Evolutionary conservation across 163 green algal species (phyloP).

Genomic region (Botryococcus braunii): DNA sequence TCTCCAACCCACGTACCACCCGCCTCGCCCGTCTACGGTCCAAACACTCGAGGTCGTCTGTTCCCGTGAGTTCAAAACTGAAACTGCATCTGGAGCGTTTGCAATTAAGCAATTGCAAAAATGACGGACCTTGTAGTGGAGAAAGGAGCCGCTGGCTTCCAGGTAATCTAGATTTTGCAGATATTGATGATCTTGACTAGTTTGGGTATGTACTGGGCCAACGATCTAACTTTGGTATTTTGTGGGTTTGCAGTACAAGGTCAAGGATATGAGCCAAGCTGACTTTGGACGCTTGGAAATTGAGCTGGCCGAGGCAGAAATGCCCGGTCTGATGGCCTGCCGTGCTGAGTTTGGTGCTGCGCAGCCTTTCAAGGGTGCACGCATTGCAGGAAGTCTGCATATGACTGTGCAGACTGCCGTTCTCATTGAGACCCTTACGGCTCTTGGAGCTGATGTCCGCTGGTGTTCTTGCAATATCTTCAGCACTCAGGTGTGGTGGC

Average conservation of each 20-base stretch:
- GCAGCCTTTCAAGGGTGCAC: conserved; percentile 91
- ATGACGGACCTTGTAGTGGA: background rate
- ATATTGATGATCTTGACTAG: background rate
- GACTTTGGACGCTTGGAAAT: conserved; percentile 98
- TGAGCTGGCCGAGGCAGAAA: conserved; percentile 94
- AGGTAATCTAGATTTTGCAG: background rate
- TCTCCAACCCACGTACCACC: too few relatives aligned
- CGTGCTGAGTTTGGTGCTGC: conserved; percentile 84
- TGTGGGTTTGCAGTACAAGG: conserved; percentile 68
- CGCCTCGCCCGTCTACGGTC: too few relatives aligned
- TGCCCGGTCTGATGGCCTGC: conserved; percentile 94
- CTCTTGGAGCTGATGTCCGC: conserved; percentile 80
- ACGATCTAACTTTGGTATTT: background rate
- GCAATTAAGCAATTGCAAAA: too few relatives aligned
- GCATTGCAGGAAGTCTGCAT: conserved; percentile 92
- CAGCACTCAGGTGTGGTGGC: conserved; percentile 70
- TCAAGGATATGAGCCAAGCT: conserved; percentile 95
- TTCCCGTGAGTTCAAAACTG: too few relatives aligned
- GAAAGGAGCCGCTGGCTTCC: conserved; percentile 9
- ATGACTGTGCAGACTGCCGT: conserved; percentile 99
- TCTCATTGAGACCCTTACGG: conserved; percentile 96
- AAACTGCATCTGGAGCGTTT: too few relatives aligned
- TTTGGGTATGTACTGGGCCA: background rate
- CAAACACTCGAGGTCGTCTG: too few relatives aligned
- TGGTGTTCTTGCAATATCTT: conserved; percentile 98